Conservation (phyloP, 2,329 filamentous ascomycete species). For the Penicillium crustosum region DNA sequence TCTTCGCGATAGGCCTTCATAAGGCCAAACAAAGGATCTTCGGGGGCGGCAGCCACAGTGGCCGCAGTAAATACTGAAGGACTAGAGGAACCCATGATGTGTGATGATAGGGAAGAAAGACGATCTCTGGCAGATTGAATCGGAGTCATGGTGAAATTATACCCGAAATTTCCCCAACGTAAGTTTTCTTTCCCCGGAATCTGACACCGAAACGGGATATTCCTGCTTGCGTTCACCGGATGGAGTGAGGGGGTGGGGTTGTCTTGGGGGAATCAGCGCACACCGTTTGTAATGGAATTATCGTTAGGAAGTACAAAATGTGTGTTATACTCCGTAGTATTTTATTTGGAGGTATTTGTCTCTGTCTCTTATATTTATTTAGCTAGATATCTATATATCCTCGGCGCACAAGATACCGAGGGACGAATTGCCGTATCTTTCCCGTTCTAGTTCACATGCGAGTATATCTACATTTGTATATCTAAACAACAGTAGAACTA, state of each 20-base stretch:
- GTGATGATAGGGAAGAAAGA: slow-evolving; percentile 44
- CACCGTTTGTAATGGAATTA: background rate
- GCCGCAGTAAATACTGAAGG: slow-evolving; percentile 72
- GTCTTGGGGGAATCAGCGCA: background rate
- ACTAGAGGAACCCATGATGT: slow-evolving; percentile 64
- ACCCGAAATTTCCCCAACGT: background rate
- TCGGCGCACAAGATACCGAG: slow-evolving; percentile 5
- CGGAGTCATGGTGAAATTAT: slow-evolving; percentile 22
- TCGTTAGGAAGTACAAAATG: too few species aligned
- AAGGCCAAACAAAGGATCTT: slow-evolving; percentile 91
- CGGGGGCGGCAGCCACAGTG: slow-evolving; percentile 82
- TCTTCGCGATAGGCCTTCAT: slow-evolving; percentile 87
- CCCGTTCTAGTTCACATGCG: background rate
- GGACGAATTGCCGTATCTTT: background rate
- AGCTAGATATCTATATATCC: background rate
- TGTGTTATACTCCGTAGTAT: too few species aligned
- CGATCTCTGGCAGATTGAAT: slow-evolving; percentile 29
- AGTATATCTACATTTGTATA: background rate
- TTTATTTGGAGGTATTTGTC: too few species aligned
- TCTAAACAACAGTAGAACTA: background rate
- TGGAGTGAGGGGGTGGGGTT: slow-evolving; percentile 21
- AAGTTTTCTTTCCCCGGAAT: slow-evolving; percentile 22
- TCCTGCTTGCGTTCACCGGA: slow-evolving; percentile 41
- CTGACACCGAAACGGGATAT: slow-evolving; percentile 26
- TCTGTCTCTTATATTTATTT: background rate